Evolutionary conservation across 1,139 yeast species (phyloP), one percentile per base, ranked within the genome.

Genomic region (Yamadazyma dushanensis): DNA sequence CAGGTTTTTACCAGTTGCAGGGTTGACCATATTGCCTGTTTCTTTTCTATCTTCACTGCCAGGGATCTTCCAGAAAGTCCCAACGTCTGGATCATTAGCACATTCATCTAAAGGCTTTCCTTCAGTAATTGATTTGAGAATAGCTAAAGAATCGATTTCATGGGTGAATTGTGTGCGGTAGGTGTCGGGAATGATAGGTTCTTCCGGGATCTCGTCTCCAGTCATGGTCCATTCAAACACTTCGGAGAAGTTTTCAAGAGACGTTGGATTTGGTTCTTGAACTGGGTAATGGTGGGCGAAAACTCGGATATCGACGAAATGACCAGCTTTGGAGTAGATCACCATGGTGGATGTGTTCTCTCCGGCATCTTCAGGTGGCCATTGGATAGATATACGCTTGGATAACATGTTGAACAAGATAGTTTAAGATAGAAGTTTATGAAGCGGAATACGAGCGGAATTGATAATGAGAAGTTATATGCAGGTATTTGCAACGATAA

Each of bases 311-410:
- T 68, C 86, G 15, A 75, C 73, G 54, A 70, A 73, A 44, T 66
- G 66, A 10, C 62, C 63, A 2, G 53, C 47, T 1, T 72, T 69
- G 1, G 79, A 63, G 1, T 73, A 65, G n/a, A 76, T 46, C 3
- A 78, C 83, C 49, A 78, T 49, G 0, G 85, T 79, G 36, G 59
- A 55, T 9, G 85, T 72, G 30, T 57, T 56, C 44, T 80, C 85
- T 4, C 49, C 49, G 1, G 74, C 59, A 4, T 47, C 56, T 3
- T 54, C 59, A 0, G 76, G 72, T 15, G 65, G 67, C 83, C 83
- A 78, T 56, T 74, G 78, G 22, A 78, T 63, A 3, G 76, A 68
- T 9, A 74, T 53, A 48, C 81, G 56, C 5, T 71, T 64, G 2
- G 78, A 68, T 17, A 74, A 47, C 27, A 61, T 56, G 10, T 3